Conservation (phyloP, 129 eudicot species). For the Arctium minus region DNA sequence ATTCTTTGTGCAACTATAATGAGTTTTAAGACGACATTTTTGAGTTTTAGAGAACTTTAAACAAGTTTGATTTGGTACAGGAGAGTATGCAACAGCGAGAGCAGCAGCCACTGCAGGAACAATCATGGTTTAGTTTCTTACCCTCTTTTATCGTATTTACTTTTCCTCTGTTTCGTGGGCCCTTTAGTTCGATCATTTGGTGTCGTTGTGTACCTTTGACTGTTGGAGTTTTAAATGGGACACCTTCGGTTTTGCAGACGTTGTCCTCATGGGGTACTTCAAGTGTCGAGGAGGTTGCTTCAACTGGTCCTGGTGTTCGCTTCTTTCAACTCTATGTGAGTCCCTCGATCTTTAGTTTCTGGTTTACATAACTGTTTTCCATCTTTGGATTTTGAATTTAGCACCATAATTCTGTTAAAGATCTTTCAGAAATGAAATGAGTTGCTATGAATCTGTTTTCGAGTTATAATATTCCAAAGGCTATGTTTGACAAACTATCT, state of each 20-base stretch:
- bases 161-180: neutral
- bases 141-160: neutral
- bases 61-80: constrained; percentile 33
- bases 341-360: constrained; percentile 6
- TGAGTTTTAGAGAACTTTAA: neutral
- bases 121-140: constrained; percentile 62
- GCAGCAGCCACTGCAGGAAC: constrained; percentile 93
- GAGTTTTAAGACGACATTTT: neutral
- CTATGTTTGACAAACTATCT: neutral
- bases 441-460: neutral
- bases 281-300: constrained; percentile 90
- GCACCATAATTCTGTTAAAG: neutral
- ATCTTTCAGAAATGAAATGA: neutral
- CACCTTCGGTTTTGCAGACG: constrained; percentile 41
- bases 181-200: neutral
- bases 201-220: neutral
- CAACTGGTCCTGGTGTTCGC: constrained; percentile 88
- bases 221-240: neutral
- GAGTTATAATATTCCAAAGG: neutral
- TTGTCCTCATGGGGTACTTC: constrained; percentile 90
- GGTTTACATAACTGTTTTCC: neutral
- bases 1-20: neutral
- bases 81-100: constrained; percentile 91
- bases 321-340: constrained; percentile 97
- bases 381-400: neutral